A percentile compares a stretch with the other conserved stretches of the same genome.
These are phyloP conservation scores for Hermanozyma aechmeae DNA, from an alignment of 805 yeast genomes.

Conservation along the genomic window DNA sequence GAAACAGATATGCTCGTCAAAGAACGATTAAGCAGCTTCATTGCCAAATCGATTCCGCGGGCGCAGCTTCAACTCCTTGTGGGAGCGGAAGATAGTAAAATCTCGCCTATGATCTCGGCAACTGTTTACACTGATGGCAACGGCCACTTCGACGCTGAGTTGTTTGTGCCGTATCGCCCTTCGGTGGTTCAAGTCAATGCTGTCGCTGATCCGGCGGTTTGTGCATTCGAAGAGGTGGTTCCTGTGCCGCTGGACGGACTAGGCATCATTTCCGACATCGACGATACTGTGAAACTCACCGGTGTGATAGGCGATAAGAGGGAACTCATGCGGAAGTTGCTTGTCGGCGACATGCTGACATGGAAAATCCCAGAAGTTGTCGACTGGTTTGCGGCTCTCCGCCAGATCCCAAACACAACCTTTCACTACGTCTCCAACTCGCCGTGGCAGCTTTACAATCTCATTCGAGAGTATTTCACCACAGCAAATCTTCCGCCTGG, in stretches of 20 bases:
- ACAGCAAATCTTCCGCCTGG: constrained; percentile 61
- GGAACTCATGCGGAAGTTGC: constrained; percentile 69
- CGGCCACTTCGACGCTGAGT: constrained; percentile 54
- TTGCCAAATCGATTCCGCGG: constrained; percentile 56
- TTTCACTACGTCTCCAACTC: constrained; percentile 93
- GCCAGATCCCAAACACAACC: constrained; percentile 35
- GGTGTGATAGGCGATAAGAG: constrained; percentile 87
- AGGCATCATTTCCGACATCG: constrained; percentile 82
- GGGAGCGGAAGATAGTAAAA: constrained; percentile 36
- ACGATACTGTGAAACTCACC: constrained; percentile 85
- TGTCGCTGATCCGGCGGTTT: constrained; percentile 36
- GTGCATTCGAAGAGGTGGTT: constrained; percentile 36
- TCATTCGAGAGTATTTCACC: constrained; percentile 48
- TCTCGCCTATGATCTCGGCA: constrained; percentile 15
- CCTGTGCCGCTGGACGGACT: constrained; percentile 41
- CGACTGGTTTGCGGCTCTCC: constrained; percentile 56
- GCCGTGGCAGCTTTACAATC: constrained; percentile 79
- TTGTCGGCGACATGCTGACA: constrained; percentile 54
- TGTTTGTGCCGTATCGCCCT: constrained; percentile 55
- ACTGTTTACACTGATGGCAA: constrained; percentile 46
- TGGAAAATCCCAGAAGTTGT: constrained; percentile 71
- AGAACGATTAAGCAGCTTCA: constrained; percentile 60
- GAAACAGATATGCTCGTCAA: constrained; percentile 40
- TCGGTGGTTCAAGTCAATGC: constrained; percentile 45
- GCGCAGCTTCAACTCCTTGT: constrained; percentile 46